phyloP scores from a whole-genome alignment of 2,329 filamentous ascomycete species.

The Cladosporium sp. region DNA sequence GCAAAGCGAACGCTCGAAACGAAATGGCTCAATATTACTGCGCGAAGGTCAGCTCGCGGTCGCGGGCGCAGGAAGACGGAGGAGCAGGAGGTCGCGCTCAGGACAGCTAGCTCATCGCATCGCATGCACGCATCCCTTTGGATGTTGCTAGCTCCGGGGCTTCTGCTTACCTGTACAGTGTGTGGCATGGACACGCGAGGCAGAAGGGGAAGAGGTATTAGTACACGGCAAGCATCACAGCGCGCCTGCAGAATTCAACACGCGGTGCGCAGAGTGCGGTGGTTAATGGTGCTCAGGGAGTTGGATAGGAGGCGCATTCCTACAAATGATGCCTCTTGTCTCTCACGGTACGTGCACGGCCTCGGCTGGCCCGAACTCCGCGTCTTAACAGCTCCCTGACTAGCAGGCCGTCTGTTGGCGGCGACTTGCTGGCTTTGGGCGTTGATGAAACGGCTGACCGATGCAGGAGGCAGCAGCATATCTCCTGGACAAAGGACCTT shows the following conservation, averaged over 20 bases:
- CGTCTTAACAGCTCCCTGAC: not conserved
- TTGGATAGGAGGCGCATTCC: not conserved
- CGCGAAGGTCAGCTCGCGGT: conserved; percentile 7
- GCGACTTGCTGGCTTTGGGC: not conserved
- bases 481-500: conserved; percentile 5
- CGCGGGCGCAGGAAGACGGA: not conserved
- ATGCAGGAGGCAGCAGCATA: conserved; percentile 10
- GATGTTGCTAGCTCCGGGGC: not conserved
- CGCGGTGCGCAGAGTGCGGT: not conserved
- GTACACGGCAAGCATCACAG: conserved; percentile 7
- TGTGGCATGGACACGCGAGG: not conserved
- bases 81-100: not conserved
- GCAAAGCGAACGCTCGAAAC: conserved; percentile 1
- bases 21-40: conserved; percentile 2
- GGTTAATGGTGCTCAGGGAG: not conserved
- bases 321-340: not conserved
- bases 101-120: conserved; percentile 6
- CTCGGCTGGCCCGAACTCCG: not conserved
- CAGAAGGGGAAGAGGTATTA: conserved; percentile 1
- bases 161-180: conserved; percentile 8
- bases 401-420: not conserved
- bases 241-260: not conserved
- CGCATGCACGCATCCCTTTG: conserved; percentile 2
- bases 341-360: not conserved
- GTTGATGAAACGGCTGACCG: conserved; percentile 1